Conservation (phyloP, 2,329 filamentous ascomycete species). For the Lasiodiplodia hormozganensis region DNA sequence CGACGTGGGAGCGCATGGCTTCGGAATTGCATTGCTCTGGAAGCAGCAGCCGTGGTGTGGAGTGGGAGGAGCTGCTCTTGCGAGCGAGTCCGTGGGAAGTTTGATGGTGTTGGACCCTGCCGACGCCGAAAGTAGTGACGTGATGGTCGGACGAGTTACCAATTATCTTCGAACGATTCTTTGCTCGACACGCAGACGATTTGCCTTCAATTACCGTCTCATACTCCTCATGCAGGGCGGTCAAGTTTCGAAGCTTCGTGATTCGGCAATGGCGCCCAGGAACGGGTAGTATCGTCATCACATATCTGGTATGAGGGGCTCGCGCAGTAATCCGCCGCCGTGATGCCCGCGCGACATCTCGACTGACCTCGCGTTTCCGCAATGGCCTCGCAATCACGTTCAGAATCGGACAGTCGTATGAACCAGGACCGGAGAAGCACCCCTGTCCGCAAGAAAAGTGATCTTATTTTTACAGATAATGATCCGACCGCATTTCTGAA, state of each 20-base stretch:
- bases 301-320: conserved; percentile 3
- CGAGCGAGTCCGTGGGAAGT: conserved; percentile 16
- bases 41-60: conserved; percentile 32
- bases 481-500: conserved; percentile 19
- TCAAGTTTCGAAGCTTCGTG: neutral
- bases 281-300: conserved; percentile 12
- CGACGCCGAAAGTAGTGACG: conserved; percentile 16
- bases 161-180: neutral
- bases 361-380: neutral
- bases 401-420: neutral
- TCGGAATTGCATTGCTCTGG: conserved; percentile 47
- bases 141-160: conserved; percentile 20
- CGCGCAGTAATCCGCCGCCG: neutral
- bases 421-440: conserved; percentile 24
- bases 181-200: neutral
- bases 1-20: conserved; percentile 41
- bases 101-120: conserved; percentile 26
- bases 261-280: conserved; percentile 8
- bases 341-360: neutral
- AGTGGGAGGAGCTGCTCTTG: conserved; percentile 28
- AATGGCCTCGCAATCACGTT: neutral
- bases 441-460: conserved; percentile 10
- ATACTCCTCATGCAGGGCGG: neutral
- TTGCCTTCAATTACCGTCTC: neutral
- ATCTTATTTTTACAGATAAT: conserved; percentile 22